Evolutionary conservation across 805 yeast species (phyloP).

Genomic region (Pichia thaimueangensis): DNA sequence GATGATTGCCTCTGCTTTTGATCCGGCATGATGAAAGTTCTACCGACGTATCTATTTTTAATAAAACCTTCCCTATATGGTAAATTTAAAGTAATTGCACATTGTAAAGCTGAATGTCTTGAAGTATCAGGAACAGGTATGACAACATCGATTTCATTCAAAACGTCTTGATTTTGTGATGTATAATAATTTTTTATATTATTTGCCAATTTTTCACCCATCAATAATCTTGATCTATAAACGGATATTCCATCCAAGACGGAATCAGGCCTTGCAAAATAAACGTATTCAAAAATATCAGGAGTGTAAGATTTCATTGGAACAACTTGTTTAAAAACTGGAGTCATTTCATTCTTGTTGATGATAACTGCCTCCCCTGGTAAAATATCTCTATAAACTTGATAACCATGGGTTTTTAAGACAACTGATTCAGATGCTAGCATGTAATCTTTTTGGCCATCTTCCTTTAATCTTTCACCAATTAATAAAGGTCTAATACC

Average conservation of each 20-base stretch:
- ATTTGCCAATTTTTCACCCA: slow-evolving; percentile 87
- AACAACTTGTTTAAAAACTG: slow-evolving; percentile 83
- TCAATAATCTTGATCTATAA: slow-evolving; percentile 82
- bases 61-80: slow-evolving; percentile 97
- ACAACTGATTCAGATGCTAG: slow-evolving; percentile 94
- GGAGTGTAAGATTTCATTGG: slow-evolving; percentile 78
- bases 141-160: slow-evolving; percentile 77
- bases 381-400: slow-evolving; percentile 67
- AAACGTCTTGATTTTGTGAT: slow-evolving; percentile 35
- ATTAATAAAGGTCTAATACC: slow-evolving; percentile 88
- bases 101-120: slow-evolving; percentile 89
- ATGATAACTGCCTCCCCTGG: slow-evolving; percentile 98
- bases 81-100: slow-evolving; percentile 71
- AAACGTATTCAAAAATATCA: slow-evolving; percentile 94
- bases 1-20: slow-evolving; percentile 90
- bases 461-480: slow-evolving; percentile 69
- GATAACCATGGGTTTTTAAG: slow-evolving; percentile 83
- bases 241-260: slow-evolving; percentile 96
- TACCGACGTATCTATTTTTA: slow-evolving; percentile 92
- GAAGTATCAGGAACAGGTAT: slow-evolving; percentile 98
- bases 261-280: slow-evolving; percentile 96
- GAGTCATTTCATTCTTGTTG: slow-evolving; percentile 63
- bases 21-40: slow-evolving; percentile 98
- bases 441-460: slow-evolving; percentile 83
- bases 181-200: slow-evolving; percentile 45